These are phyloP conservation scores for Protomyces pachydermus DNA, from an alignment of 1,139 yeast species.

Conservation along the genomic window DNA sequence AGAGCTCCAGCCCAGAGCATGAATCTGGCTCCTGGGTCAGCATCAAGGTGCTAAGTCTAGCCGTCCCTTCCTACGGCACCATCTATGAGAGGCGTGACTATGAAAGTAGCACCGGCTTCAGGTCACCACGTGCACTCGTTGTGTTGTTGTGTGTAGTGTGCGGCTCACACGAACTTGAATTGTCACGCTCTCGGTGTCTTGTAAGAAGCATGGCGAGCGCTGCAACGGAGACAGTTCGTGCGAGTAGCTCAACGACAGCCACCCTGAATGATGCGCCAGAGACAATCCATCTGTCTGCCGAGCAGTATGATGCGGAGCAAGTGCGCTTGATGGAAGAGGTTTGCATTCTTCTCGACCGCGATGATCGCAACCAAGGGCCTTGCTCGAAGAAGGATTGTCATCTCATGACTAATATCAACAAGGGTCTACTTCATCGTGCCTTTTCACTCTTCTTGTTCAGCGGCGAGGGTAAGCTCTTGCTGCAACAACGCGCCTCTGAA, in stretches of 20 bases:
- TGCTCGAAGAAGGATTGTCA: conserved; percentile 93
- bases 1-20: too few species aligned
- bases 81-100: too few species aligned
- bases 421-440: conserved; percentile 88
- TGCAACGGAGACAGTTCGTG: background rate
- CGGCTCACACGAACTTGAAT: too few species aligned
- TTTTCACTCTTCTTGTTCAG: conserved; percentile 90
- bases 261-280: background rate
- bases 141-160: too few species aligned
- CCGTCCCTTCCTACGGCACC: too few species aligned
- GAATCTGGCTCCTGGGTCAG: too few species aligned
- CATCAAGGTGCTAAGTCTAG: too few species aligned
- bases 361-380: conserved; percentile 84
- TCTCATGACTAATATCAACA: conserved; percentile 76
- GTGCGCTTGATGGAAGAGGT: conserved; percentile 92
- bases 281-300: conserved; percentile 44
- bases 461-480: conserved; percentile 64
- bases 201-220: background rate
- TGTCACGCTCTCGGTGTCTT: too few species aligned
- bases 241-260: background rate
- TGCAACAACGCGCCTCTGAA: conserved; percentile 93
- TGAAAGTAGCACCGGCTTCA: too few species aligned
- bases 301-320: conserved; percentile 91
- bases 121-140: too few species aligned
- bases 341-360: conserved; percentile 84